Evolutionary conservation across 192 early-diverging fungal genomes (phyloP).

Genomic region (Coemansia umbellata): DNA sequence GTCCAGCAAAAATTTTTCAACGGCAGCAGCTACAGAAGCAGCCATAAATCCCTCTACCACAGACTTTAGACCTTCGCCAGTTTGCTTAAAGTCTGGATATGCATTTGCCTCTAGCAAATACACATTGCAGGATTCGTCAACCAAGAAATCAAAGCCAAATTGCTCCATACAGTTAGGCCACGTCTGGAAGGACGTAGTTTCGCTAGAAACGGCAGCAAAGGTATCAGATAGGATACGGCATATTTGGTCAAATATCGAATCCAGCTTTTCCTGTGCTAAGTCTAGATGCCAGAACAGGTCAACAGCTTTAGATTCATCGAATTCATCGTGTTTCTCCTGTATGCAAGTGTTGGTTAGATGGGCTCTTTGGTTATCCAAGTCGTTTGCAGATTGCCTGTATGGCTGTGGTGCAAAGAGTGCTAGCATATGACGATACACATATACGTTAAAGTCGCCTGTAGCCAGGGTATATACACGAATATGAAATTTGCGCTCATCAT

Average conservation of each 20-base stretch:
- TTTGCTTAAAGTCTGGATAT: conserved; percentile 69
- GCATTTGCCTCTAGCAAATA: conserved; percentile 64
- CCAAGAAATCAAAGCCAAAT: conserved; percentile 65
- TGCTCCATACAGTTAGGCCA: conserved; percentile 62
- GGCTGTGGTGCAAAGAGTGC: conserved; percentile 58
- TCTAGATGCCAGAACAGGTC: conserved; percentile 56
- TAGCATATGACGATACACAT: conserved; percentile 61
- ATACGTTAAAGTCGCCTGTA: conserved; percentile 56
- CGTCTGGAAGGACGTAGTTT: conserved; percentile 62
- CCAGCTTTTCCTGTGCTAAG: conserved; percentile 35
- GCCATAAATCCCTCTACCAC: conserved; percentile 61
- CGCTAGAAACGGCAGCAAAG: conserved; percentile 57
- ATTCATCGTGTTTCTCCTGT: conserved; percentile 48
- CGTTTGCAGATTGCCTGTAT: conserved; percentile 31
- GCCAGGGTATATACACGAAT: conserved; percentile 62
- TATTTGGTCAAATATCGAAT: conserved; percentile 55
- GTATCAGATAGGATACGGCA: conserved; percentile 53
- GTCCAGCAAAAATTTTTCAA: conserved; percentile 19
- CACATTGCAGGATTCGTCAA: conserved; percentile 52
- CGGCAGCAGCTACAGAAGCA: conserved; percentile 49
- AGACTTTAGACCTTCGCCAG: conserved; percentile 50
- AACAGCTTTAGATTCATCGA: conserved; percentile 55
- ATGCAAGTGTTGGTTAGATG: conserved; percentile 69
- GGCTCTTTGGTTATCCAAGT: conserved; percentile 50
- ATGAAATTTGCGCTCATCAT: conserved; percentile 60